Evolutionary conservation across 768 basidiomycete genomes (phyloP), one percentile per base, ranked within the genome.

Genomic region (Suillus spraguei): DNA sequence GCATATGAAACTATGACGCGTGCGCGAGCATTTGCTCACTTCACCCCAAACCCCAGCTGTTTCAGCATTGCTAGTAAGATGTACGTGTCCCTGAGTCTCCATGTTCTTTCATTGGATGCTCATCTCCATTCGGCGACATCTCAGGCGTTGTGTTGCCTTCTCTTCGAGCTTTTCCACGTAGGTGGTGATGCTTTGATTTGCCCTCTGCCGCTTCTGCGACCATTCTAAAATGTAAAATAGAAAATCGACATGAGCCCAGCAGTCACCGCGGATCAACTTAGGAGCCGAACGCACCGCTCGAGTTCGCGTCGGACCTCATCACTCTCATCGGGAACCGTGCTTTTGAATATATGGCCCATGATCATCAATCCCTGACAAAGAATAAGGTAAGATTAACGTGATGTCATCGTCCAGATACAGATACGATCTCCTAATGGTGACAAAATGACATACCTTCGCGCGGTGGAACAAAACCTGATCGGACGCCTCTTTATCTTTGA

Each of bases 241-340:
- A 61, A 49, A 54, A 24, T 70, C 46, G 67, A 58, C 33, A 60
- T 42, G 17, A 44, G 28, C 3, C 28, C 4, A 6, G 20, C 28
- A 20, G 41, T 41, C 17, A 41, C 10, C 38, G 61, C 28, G 28
- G 22, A 60, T 59, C 56, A 4, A 28, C 16, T 41, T 24, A 3
- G 9, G 36, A n/a, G 10, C 60, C 16, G 7, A 20, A 73, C 87
- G 33, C 69, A 94, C 91, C 95, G 81, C 77, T 99, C 97, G 22
- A 99, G 85, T 76, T 98, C 95, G 55, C 97, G 85, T 32, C 97
- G 87, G 71, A 97, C 97, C 72, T 91, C 91, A 71, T 97, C 96
- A 9, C 92, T 89, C 72, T 93, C 95, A 71, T 99, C 97, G 3
- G 97, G 91, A 36, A 83, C 72, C 0, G 92, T 85, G 5, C 83